These are phyloP conservation scores for Alternaria novae-zelandiae DNA, from an alignment of 2,329 filamentous ascomycete genomes.

Conservation along the genomic window DNA sequence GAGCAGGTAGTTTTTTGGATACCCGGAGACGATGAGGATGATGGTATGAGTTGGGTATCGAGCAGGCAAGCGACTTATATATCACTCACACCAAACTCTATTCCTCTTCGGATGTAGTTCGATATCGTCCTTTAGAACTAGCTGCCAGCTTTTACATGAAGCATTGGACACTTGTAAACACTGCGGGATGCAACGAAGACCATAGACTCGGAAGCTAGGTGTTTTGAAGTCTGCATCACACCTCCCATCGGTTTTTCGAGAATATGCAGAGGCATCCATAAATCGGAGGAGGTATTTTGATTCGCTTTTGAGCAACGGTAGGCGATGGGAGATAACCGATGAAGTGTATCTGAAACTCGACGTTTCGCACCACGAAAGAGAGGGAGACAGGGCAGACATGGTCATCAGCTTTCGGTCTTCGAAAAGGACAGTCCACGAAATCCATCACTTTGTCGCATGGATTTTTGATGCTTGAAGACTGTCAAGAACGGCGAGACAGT, in stretches of 20 bases:
- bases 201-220: background rate
- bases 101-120: background rate
- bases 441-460: too few species aligned
- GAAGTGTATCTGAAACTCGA: fast-evolving
- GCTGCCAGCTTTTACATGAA: background rate
- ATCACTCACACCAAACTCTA: background rate
- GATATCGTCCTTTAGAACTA: background rate
- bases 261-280: background rate
- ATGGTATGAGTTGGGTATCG: background rate
- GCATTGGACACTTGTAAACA: background rate
- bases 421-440: too few species aligned
- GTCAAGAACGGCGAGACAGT: too few species aligned
- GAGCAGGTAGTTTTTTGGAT: background rate
- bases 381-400: background rate
- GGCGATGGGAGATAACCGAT: background rate
- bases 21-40: background rate
- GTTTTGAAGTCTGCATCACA: background rate
- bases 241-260: background rate
- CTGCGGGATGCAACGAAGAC: background rate
- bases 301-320: background rate
- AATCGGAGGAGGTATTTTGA: background rate
- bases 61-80: background rate
- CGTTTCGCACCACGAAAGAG: fast-evolving
- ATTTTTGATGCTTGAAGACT: too few species aligned
- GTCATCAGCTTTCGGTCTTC: too few species aligned